phyloP scores from a whole-genome alignment of 495 filamentous ascomycete genomes.

The Lindgomyces ingoldianus region DNA sequence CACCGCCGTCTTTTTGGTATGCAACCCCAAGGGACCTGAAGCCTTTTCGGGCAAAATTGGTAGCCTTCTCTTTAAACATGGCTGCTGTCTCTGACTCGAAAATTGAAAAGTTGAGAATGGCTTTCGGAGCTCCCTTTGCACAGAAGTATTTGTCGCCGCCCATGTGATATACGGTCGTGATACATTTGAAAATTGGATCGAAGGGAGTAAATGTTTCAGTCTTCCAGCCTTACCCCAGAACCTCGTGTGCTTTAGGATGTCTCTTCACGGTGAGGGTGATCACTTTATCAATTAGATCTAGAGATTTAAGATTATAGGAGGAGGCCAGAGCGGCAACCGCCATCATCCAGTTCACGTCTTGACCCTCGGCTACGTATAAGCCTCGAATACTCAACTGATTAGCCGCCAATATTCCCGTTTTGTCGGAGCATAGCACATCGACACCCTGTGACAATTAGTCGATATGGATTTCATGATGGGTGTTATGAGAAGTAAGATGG shows the following conservation, averaged over 20 bases:
- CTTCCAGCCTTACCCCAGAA: slow-evolving; percentile 68
- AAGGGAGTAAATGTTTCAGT: slow-evolving; percentile 77
- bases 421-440: slow-evolving; percentile 74
- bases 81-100: slow-evolving; percentile 65
- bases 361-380: slow-evolving; percentile 71
- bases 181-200: slow-evolving; percentile 78
- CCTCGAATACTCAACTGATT: slow-evolving; percentile 76
- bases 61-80: slow-evolving; percentile 68
- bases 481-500: too few relatives aligned
- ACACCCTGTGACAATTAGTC: slow-evolving; percentile 52
- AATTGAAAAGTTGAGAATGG: slow-evolving; percentile 65
- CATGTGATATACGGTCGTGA: slow-evolving; percentile 65
- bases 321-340: slow-evolving; percentile 72
- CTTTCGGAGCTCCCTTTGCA: slow-evolving; percentile 75
- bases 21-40: slow-evolving; percentile 81
- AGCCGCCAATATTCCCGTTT: slow-evolving; percentile 68
- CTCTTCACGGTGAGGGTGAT: slow-evolving; percentile 72
- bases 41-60: slow-evolving; percentile 75
- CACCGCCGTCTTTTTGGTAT: slow-evolving; percentile 48
- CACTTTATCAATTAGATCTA: slow-evolving; percentile 77
- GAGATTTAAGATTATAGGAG: slow-evolving; percentile 74
- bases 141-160: slow-evolving; percentile 67
- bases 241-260: slow-evolving; percentile 72
- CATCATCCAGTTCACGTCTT: slow-evolving; percentile 82
- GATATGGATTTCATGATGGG: too few relatives aligned